These are phyloP conservation scores for Coniochaeta sp. DNA, from an alignment of 2,329 filamentous ascomycete genomes.

Conservation along the genomic window DNA sequence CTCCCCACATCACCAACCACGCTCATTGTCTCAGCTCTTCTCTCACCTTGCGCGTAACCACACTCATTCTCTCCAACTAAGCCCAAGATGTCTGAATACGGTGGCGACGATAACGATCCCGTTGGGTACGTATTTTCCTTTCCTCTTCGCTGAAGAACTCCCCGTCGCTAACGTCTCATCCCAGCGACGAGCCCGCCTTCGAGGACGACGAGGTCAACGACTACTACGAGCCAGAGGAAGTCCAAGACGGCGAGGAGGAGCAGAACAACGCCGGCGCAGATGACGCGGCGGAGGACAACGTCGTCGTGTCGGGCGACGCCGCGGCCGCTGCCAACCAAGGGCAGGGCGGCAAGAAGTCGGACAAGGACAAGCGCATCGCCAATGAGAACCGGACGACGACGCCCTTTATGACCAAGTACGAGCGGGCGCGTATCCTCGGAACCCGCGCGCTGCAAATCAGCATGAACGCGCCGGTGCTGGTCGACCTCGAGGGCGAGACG, in stretches of 20 bases:
- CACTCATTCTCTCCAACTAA: too few species aligned
- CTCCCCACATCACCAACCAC: neutral
- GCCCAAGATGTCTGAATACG: conserved; percentile 65
- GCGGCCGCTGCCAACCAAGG: conserved; percentile 49
- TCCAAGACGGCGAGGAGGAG: conserved; percentile 46
- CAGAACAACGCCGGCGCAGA: conserved; percentile 45
- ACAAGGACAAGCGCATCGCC: conserved; percentile 81
- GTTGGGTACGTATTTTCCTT: neutral
- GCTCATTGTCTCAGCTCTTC: too few species aligned
- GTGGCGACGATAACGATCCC: conserved; percentile 39
- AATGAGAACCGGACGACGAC: conserved; percentile 86
- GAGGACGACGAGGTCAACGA: conserved; percentile 62
- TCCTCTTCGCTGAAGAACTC: too few species aligned
- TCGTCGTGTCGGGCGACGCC: conserved; percentile 56
- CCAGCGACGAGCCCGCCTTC: conserved; percentile 62
- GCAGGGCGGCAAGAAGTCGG: conserved; percentile 46
- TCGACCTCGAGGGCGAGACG: conserved; percentile 95
- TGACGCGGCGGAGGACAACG: conserved; percentile 52
- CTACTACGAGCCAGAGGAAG: conserved; percentile 50
- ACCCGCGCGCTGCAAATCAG: conserved; percentile 94
- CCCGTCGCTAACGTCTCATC: too few species aligned
- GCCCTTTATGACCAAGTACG: conserved; percentile 99
- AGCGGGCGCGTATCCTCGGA: conserved; percentile 85
- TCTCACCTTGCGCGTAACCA: too few species aligned
- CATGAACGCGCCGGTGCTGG: conserved; percentile 95